Percentiles rank a stretch among this genome's conserved stretches.
phyloP scores from a whole-genome alignment of 1,284 basidiomycete genomes.

The Rhodotorula sp. region DNA sequence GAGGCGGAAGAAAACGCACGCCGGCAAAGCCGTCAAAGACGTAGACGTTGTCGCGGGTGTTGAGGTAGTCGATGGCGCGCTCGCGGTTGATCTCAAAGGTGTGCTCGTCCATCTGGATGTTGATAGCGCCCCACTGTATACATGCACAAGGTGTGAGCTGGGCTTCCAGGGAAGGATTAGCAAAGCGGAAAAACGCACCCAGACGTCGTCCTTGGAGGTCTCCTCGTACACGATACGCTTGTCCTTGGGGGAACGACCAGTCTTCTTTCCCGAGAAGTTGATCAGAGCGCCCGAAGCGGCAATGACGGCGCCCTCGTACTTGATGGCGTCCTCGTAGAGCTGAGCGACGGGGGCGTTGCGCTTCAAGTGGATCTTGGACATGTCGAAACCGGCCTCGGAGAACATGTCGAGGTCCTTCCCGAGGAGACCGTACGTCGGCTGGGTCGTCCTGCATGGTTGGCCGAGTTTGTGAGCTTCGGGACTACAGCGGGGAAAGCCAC shows the following conservation, averaged over 20 bases:
- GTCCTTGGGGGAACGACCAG: constrained; percentile 96
- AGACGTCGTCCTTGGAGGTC: constrained; percentile 93
- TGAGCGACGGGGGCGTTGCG: constrained; percentile 90
- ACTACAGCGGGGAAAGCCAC: background rate
- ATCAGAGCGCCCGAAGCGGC: constrained; percentile 94
- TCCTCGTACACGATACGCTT: constrained; percentile 99
- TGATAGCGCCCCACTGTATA: constrained; percentile 84
- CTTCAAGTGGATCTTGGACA: constrained; percentile 57
- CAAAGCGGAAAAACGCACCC: constrained; percentile 53
- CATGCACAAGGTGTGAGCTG: background rate
- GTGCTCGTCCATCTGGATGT: constrained; percentile 70
- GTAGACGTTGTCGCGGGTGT: constrained; percentile 98
- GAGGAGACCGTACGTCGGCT: constrained; percentile 55
- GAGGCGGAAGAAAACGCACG: constrained; percentile 16
- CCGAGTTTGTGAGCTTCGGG: constrained; percentile 8
- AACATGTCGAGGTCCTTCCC: constrained; percentile 94
- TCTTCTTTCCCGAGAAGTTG: constrained; percentile 99
- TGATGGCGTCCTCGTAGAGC: constrained; percentile 97
- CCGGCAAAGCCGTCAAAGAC: constrained; percentile 67
- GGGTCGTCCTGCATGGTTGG: constrained; percentile 1
- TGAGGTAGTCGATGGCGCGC: constrained; percentile 98
- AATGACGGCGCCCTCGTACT: constrained; percentile 97
- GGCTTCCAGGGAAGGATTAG: background rate
- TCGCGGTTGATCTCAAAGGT: constrained; percentile 99
- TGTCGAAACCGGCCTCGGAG: constrained; percentile 99